Percentiles rank a stretch among this genome's conserved stretches.
Conservation (phyloP, 2,329 filamentous ascomycete genomes). For the Sclerotinia nivalis region DNA sequence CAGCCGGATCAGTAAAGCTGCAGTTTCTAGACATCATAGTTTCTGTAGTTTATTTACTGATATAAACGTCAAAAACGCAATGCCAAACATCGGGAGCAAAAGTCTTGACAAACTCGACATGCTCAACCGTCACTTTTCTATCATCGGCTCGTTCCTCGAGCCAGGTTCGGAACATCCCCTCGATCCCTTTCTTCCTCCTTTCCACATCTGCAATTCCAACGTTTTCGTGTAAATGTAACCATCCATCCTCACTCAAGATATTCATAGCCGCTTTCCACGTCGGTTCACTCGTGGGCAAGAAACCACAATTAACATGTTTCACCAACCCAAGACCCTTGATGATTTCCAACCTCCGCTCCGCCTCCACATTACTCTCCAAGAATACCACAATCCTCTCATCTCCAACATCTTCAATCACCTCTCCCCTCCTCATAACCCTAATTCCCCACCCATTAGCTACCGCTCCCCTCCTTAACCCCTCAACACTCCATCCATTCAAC, state of each 20-base stretch:
- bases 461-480: slow-evolving; percentile 78
- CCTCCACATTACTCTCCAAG: slow-evolving; percentile 63
- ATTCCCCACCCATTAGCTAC: slow-evolving; percentile 66
- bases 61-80: slow-evolving; percentile 64
- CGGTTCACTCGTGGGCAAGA: slow-evolving; percentile 58
- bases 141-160: slow-evolving; percentile 23
- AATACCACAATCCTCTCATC: slow-evolving; percentile 65
- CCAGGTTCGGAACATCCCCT: slow-evolving; percentile 29
- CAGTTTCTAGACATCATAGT: background rate
- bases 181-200: slow-evolving; percentile 33
- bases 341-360: slow-evolving; percentile 37
- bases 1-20: background rate
- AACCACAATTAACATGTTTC: slow-evolving; percentile 63
- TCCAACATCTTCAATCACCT: slow-evolving; percentile 44
- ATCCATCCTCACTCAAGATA: slow-evolving; percentile 48
- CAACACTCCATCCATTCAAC: slow-evolving; percentile 83
- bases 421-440: slow-evolving; percentile 49
- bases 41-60: slow-evolving; percentile 21
- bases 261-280: slow-evolving; percentile 56
- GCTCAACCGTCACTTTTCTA: slow-evolving; percentile 46
- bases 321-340: slow-evolving; percentile 41
- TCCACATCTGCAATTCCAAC: slow-evolving; percentile 57
- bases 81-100: slow-evolving; percentile 70
- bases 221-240: slow-evolving; percentile 69
- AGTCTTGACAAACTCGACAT: slow-evolving; percentile 67